These are phyloP conservation scores for Tolypocladium tropicale DNA, from an alignment of 2,329 filamentous ascomycete species.

Conservation along the genomic window DNA sequence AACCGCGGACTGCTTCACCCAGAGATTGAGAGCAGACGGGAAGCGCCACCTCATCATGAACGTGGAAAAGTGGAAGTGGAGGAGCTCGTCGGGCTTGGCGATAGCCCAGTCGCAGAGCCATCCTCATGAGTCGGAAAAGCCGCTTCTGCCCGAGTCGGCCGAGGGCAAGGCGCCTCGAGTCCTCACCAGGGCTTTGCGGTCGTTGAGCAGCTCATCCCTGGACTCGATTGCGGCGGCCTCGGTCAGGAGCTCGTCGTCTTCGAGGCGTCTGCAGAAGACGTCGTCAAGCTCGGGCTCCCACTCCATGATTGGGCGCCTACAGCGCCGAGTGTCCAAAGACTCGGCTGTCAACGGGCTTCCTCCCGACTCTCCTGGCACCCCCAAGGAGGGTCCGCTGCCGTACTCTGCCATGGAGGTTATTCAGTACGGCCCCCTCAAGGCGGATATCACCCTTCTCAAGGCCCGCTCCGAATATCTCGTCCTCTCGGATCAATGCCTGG, in stretches of 20 bases:
- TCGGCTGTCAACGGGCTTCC: constrained; percentile 20
- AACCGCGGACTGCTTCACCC: neutral
- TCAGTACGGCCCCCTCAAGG: constrained; percentile 36
- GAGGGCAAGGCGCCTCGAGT: constrained; percentile 24
- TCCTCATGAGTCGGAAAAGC: constrained; percentile 9
- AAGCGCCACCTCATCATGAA: constrained; percentile 13
- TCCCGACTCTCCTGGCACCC: constrained; percentile 16
- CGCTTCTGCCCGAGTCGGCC: constrained; percentile 10
- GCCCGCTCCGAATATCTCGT: constrained; percentile 40
- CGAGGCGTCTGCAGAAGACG: constrained; percentile 25
- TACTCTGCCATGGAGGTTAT: constrained; percentile 29
- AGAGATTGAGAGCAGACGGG: neutral
- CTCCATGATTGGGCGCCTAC: constrained; percentile 31
- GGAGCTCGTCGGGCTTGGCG: constrained; percentile 18
- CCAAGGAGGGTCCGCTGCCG: constrained; percentile 18
- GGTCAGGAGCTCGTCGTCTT: constrained; percentile 20
- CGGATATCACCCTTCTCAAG: constrained; percentile 38
- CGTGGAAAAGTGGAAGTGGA: constrained; percentile 24
- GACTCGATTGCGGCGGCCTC: constrained; percentile 24
- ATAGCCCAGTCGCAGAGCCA: constrained; percentile 11
- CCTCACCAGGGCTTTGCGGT: constrained; percentile 26
- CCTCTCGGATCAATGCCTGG: constrained; percentile 37
- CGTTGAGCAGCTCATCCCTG: constrained; percentile 29
- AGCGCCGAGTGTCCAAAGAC: constrained; percentile 28
- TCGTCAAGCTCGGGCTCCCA: constrained; percentile 27